Base-by-base conservation (phyloP, 352 stramenopile species). In the Phytophthora megakarya region DNA sequence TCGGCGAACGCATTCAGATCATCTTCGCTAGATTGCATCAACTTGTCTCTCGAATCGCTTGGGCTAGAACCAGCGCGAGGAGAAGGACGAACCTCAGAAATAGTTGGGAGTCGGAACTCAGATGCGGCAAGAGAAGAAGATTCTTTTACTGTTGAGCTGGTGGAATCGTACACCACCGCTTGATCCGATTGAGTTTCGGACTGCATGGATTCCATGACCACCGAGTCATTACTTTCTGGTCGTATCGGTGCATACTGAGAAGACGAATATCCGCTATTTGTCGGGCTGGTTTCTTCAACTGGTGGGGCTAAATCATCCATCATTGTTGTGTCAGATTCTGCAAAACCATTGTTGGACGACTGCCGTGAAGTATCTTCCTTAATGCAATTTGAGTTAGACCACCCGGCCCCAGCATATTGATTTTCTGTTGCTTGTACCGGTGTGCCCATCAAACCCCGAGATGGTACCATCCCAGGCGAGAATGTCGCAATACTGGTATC, bases 1-100 rank as follows among this genome's bases (percentile, higher is more conserved):
- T 93, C 83, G 4, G 70, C 67, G 49, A 93, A 93, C 52, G 89
- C 85, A 50, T 91, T 86, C 66, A 93, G 60, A 57, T 89, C 81
- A 26, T 89, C 76, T 16, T 88, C 54, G 49, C 44, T 78, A 0
- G 61, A 47, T 11, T 68, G 48, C 55, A 70, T 61, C 54, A 49
- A 22, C 26, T 72, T 74, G 25, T 70, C 60, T 28, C 48, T 50
- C 16, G 38, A 40, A 32, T 18, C 57, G 26, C 39, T 33, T 10
- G 53, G 46, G 33, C 51, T 73, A 1, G 62, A 46, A 42, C 32
- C 63, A 39, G 39, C 45, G 13, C 43, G 19, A 51, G 59, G 30
- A 25, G 62, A 44, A 53, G 53, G 42, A 15, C 32, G 54, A 11
- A 37, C 42, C 23, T 78, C 73, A 3, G 58, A 51, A 39, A 54